Evolutionary conservation across 805 yeast species (phyloP), one percentile per base, ranked within the genome.

Genomic region (Saccharomycopsis malanga): DNA sequence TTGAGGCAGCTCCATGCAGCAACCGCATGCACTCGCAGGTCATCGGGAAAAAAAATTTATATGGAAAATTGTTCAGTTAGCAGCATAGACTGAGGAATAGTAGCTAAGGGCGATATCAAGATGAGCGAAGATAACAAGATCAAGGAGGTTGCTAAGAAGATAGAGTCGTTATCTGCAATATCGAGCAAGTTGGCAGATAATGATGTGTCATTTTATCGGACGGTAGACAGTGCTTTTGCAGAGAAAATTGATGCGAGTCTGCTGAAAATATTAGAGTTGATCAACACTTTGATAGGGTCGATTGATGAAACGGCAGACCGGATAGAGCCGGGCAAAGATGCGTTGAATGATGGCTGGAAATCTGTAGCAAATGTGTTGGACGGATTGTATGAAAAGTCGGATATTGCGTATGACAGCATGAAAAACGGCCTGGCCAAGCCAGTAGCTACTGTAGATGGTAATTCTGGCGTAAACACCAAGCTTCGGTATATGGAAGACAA

Each of bases 141-240:
- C 30, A 27, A 27, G 12, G 34, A 42, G 21, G 27, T 42, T 32
- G 41, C 20, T n/a, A 25, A 20, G 22, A 40, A 40, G 10, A 29
- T 29, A 10, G 32, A 20, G 10, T 21, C 34, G 4, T 42, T 49
- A 15, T 30, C 24, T 9, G 38, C 34, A 15, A 10, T 41, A 3
- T 39, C 45, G 9, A 15, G 30, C 6, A 30, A 37, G n/a, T 62
- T 89, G 37, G 83, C 85, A 2, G 77, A 87, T 0, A 84, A 84
- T 47, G 98, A 91, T 66, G 72, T 88, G n/a, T 76, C 73, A 25
- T 93, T 89, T 58, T 77, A 79, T 61, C 68, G 72, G 39, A 53
- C 58, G 39, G 57, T 53, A 23, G 50, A 58, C 35, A 56, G 54
- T 7, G 57, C 59, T 21, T 56, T 66, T 37, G 57, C 63, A 34